Evolutionary conservation across 1,284 basidiomycete genomes (phyloP).

Genomic region (Trametes polyzona): DNA sequence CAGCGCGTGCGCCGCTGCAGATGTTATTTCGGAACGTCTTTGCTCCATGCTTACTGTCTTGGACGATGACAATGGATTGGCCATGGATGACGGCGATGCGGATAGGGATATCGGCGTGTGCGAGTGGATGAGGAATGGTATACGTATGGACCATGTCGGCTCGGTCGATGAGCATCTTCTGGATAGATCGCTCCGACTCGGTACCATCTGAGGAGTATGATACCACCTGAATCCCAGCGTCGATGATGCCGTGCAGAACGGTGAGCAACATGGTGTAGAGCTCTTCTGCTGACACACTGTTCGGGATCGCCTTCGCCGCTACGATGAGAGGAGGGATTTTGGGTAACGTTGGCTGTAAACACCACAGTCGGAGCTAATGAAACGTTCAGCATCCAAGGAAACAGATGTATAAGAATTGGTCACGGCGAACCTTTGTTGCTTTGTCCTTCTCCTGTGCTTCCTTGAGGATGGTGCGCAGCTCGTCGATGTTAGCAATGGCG

Average conservation of each 20-base stretch:
- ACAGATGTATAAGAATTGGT: too few species aligned
- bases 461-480: slow-evolving; percentile 7
- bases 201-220: slow-evolving; percentile 28
- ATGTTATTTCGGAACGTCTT: slow-evolving; percentile 39
- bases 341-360: slow-evolving; percentile 30
- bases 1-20: slow-evolving; percentile 30
- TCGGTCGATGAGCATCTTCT: slow-evolving; percentile 11
- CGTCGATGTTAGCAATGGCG: slow-evolving; percentile 23
- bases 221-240: slow-evolving; percentile 1
- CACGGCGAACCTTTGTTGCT: slow-evolving; percentile 25
- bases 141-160: not conserved
- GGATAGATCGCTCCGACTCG: slow-evolving; percentile 28
- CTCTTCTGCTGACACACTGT: slow-evolving; percentile 18
- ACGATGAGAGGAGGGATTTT: slow-evolving; percentile 32
- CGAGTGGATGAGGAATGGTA: slow-evolving; percentile 17
- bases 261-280: slow-evolving; percentile 11
- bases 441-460: not conserved
- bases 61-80: slow-evolving; percentile 27
- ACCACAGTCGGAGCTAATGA: slow-evolving; percentile 35
- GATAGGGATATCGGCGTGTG: slow-evolving; percentile 3
- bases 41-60: slow-evolving; percentile 38
- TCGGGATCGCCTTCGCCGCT: slow-evolving; percentile 32
- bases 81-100: slow-evolving; percentile 17
- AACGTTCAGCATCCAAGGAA: too few species aligned
- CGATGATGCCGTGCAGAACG: slow-evolving; percentile 2